Conservation (phyloP, 129 eudicot genomes). For the Dittrichia graveolens region DNA sequence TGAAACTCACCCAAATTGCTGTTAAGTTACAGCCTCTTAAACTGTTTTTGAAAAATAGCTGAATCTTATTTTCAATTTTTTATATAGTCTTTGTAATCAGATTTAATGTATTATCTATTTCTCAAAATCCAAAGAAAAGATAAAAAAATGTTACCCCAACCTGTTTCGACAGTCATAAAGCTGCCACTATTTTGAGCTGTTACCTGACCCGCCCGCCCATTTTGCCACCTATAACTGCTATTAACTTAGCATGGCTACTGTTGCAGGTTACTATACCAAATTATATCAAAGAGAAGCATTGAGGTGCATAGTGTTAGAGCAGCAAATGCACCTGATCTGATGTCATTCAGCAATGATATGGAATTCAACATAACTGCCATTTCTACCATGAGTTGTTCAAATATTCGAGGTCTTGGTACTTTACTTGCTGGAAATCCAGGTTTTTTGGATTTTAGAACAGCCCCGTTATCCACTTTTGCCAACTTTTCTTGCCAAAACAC, state of each 20-base stretch:
- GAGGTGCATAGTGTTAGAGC: slow-evolving; percentile 89
- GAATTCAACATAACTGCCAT: slow-evolving; percentile 85
- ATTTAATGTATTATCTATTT: background rate
- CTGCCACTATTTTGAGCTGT: background rate
- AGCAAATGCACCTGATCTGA: slow-evolving; percentile 72
- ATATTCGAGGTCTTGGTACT: slow-evolving; percentile 70
- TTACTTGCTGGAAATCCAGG: slow-evolving; percentile 62
- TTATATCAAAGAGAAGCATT: slow-evolving; percentile 64
- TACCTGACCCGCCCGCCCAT: background rate
- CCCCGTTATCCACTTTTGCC: slow-evolving; percentile 59
- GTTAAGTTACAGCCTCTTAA: too few relatives aligned
- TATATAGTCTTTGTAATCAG: background rate
- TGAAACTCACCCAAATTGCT: too few relatives aligned
- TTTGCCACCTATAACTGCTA: background rate
- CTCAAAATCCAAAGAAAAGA: background rate
- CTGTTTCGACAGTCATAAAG: background rate
- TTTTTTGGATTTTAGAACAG: slow-evolving; percentile 52
- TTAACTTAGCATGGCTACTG: slow-evolving; percentile 9
- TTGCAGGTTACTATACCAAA: slow-evolving; percentile 80
- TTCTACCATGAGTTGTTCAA: slow-evolving; percentile 82
- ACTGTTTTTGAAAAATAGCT: too few relatives aligned
- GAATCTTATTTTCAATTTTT: background rate
- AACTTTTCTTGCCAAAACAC: slow-evolving; percentile 80
- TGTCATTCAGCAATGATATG: slow-evolving; percentile 64
- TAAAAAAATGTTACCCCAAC: background rate